Percentiles rank a stretch among this genome's conserved stretches.
phyloP scores from a whole-genome alignment of 2,329 filamentous ascomycete species.

The Xylaria sp. region DNA sequence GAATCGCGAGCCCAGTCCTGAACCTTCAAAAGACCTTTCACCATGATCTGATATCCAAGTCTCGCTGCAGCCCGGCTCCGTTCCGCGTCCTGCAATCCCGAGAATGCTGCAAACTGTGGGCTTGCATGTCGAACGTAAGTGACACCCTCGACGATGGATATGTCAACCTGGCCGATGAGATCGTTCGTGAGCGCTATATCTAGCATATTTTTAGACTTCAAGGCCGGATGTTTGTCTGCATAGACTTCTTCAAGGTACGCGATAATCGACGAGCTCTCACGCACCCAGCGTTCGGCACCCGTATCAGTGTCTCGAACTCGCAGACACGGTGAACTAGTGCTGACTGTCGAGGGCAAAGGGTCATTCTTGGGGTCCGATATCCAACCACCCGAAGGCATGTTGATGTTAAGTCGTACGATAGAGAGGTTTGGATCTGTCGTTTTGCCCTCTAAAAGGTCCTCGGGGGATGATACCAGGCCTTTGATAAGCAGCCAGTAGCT shows the following conservation, averaged over 20 bases:
- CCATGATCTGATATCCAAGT: conserved; percentile 29
- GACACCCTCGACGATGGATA: conserved; percentile 22
- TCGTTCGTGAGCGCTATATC: conserved; percentile 32
- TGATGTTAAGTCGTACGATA: conserved; percentile 30
- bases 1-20: conserved; percentile 28
- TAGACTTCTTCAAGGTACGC: conserved; percentile 38
- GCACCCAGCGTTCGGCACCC: conserved; percentile 32
- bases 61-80: conserved; percentile 32
- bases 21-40: conserved; percentile 32
- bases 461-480: conserved; percentile 35
- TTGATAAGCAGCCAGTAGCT: conserved; percentile 41
- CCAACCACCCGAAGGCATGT: conserved; percentile 14
- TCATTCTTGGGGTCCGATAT: conserved; percentile 31
- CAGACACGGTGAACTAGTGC: conserved; percentile 34
- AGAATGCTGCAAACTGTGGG: conserved; percentile 28
- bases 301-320: conserved; percentile 33
- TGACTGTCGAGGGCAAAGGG: conserved; percentile 36
- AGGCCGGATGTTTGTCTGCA: neutral
- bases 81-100: conserved; percentile 31
- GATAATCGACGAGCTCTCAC: conserved; percentile 39
- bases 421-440: conserved; percentile 31
- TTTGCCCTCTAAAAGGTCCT: conserved; percentile 32
- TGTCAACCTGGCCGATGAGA: conserved; percentile 32
- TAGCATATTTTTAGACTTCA: conserved; percentile 16
- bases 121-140: conserved; percentile 37